Base-by-base conservation (phyloP, 768 basidiomycete genomes). In the Russula foetens region DNA sequence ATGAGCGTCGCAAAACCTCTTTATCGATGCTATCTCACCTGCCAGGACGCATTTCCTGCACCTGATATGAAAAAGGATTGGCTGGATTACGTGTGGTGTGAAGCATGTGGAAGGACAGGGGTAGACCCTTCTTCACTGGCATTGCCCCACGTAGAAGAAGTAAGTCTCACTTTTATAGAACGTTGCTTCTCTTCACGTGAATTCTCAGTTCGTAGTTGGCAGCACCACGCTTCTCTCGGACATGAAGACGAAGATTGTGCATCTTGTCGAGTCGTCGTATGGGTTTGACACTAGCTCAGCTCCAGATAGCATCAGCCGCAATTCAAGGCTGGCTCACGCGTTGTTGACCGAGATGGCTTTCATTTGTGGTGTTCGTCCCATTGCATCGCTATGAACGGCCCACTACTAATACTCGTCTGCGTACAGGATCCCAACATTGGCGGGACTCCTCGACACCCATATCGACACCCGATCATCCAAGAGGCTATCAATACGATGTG, bases 401-500 rank as follows among this genome's bases (percentile, higher is more conserved):
- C 9, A 35, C 49, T 11, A 35, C 49, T 46, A 4, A 57, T 1
- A 12, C 8, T 0, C 8, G 6, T 19, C n/a, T 23, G 7, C 38
- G 4, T 21, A 43, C 26, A 61, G 54, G 48, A 60, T 2, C 8
- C 4, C 19, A 44, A 43, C 11, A 0, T 9, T 19, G 31, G 12
- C 6, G 49, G 33, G 41, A 1, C 0, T 1, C 38, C 2, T 12
- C 51, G 12, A 17, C 21, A 26, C 8, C 56, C 35, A 31, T 62
- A 62, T 31, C 51, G 56, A 43, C 56, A 62, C 26, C 45, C 55
- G 11, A 52, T 51, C 1, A 46, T 62, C 14, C 60, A 62, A 19
- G 57, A 47, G 49, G 60, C 8, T 6, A 23, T 62, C 49, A 62
- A 62, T 35, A 5, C 58, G 38, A 57, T 17, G 8, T 62, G 60